These are phyloP conservation scores for Globisporangium nodosum DNA, from an alignment of 352 stramenopile genomes.

Conservation along the genomic window DNA sequence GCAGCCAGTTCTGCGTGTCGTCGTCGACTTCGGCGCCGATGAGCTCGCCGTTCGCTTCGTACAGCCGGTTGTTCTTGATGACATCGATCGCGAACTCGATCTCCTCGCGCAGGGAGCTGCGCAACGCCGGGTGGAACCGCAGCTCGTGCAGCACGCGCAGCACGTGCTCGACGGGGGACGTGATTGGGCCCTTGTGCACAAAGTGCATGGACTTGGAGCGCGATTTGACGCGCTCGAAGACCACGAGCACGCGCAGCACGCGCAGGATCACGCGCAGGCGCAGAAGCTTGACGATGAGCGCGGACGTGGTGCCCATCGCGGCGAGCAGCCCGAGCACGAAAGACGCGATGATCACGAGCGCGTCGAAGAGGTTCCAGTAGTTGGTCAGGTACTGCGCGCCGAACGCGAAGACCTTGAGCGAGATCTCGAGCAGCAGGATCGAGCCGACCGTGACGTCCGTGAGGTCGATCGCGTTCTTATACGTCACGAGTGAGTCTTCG, in stretches of 20 bases:
- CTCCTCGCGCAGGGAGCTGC: slow-evolving; percentile 39
- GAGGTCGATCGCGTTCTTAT: slow-evolving; percentile 68
- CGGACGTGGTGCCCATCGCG: slow-evolving; percentile 44
- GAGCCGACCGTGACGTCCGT: slow-evolving; percentile 83
- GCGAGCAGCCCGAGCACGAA: slow-evolving; percentile 72
- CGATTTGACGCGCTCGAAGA: slow-evolving; percentile 85
- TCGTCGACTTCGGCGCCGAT: slow-evolving; percentile 64
- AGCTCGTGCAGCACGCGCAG: slow-evolving; percentile 70
- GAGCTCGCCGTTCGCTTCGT: slow-evolving; percentile 74
- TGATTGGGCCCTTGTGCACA: slow-evolving; percentile 61
- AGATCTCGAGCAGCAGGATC: slow-evolving; percentile 75
- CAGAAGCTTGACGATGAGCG: slow-evolving; percentile 66
- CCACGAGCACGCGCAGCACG: slow-evolving; percentile 77
- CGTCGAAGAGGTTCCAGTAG: slow-evolving; percentile 77
- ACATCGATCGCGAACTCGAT: slow-evolving; percentile 79
- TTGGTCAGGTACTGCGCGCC: slow-evolving; percentile 57
- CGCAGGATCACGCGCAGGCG: slow-evolving; percentile 69
- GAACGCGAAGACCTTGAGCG: slow-evolving; percentile 77
- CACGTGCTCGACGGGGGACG: slow-evolving; percentile 77
- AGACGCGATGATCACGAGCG: slow-evolving; percentile 70
- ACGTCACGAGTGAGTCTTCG: slow-evolving; percentile 38
- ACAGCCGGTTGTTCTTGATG: slow-evolving; percentile 85
- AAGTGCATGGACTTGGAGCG: slow-evolving; percentile 71
- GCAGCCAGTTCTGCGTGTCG: slow-evolving; percentile 83
- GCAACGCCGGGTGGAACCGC: slow-evolving; percentile 67